Base-by-base conservation (phyloP, 768 basidiomycete genomes). In the Leccinum olivaceopallidum region DNA sequence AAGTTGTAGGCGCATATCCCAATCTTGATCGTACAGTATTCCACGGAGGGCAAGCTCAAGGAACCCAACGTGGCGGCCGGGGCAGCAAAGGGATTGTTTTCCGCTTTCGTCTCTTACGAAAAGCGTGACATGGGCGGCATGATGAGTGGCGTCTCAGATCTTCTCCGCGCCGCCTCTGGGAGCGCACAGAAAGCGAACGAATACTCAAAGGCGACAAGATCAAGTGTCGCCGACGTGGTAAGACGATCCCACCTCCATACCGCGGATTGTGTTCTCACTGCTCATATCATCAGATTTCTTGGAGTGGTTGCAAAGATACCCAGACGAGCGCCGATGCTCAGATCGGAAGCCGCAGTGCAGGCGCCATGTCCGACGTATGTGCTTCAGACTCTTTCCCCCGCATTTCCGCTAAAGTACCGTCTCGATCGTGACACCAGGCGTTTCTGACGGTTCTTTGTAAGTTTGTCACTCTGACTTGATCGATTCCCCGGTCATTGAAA, bases 41-140 rank as follows among this genome's bases (percentile, higher is more conserved):
- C 94, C 22, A 96, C 94, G 7, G 94, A 98, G 77, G 95, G 95
- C 53, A 94, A 92, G 70, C 77, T 98, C 71, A 97, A 98, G 74
- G 94, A 97, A 71, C 94, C 95, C 36, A 95, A 97, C 70, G 77
- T 94, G 16, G 86, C 87, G 12, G 83, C 87, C 9, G 94, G 92
- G 70, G 95, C 95, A 5, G 95, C 94, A 0, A 85, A 92, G 69
- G 93, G 92, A 8, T 77, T 97, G 5, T 72, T 96, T n/a, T 83
- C 84, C 24, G 91, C 93, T 1, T 84, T 92, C 2, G 76, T 81
- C 30, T 87, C 90, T 10, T 96, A 94, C 70, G 79, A 89, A 24
- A 81, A 80, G 12, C 89, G 89, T 36, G 95, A 98, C 70, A 83
- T 93, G 70, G 80, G 88, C 14, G 92, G 94, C 16, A 83, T 91